Conservation (phyloP, 2,329 filamentous ascomycete species). For the Clonostachys sp. region DNA sequence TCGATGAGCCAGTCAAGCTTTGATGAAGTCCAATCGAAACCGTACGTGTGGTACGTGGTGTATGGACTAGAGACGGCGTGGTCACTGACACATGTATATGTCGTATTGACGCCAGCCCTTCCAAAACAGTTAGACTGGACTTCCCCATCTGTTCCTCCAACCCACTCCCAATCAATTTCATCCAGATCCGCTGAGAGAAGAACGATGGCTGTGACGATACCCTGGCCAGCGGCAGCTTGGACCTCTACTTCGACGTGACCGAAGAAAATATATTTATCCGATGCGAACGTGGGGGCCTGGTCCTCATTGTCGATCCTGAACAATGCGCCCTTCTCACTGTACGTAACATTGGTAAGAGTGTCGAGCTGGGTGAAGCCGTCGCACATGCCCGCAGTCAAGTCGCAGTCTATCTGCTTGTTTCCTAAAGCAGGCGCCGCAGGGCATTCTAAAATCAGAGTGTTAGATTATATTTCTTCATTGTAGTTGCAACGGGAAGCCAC, state of each 20-base stretch:
- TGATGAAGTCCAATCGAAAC: constrained; percentile 63
- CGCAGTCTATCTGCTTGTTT: constrained; percentile 48
- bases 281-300: constrained; percentile 69
- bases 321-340: constrained; percentile 38
- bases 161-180: constrained; percentile 90
- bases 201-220: constrained; percentile 86
- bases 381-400: constrained; percentile 73
- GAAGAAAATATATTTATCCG: constrained; percentile 93
- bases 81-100: constrained; percentile 66
- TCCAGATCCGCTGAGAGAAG: constrained; percentile 88
- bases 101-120: constrained; percentile 64
- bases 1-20: constrained; percentile 63
- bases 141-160: constrained; percentile 68
- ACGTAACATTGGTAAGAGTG: constrained; percentile 44
- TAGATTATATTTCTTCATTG: no score
- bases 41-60: constrained; percentile 60
- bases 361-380: constrained; percentile 41
- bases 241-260: constrained; percentile 77
- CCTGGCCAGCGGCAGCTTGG: constrained; percentile 73
- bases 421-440: constrained; percentile 74
- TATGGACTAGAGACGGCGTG: constrained; percentile 49
- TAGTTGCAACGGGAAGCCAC: no score
- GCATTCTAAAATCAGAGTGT: constrained; percentile 43
- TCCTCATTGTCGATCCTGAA: constrained; percentile 64
- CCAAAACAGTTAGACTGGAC: constrained; percentile 87